Base-by-base conservation (phyloP, 1,139 yeast species). In the Eremothecium coryli region DNA sequence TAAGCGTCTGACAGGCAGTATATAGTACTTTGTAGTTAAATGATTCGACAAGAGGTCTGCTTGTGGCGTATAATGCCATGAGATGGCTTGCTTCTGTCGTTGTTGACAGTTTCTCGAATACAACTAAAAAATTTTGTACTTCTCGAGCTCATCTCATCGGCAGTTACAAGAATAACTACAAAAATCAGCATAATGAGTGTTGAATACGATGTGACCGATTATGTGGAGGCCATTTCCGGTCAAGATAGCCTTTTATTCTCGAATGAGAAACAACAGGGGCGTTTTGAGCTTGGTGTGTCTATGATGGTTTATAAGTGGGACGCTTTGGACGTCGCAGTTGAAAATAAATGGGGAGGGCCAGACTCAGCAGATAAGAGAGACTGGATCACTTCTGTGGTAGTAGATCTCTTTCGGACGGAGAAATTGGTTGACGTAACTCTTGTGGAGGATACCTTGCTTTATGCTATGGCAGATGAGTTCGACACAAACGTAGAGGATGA, bases 271-370 rank as follows among this genome's bases (percentile, higher is more conserved):
- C 80, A 76, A 44, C 93, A 82, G 58, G 86, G 81, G 16, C 76
- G 81, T 45, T 86, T 90, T 50, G 97, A 88, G 59, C 69, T 90
- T n/a, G 97, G 95, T 7, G 90, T 84, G 1, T 80, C 95, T 32
- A 81, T 88, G 93, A 78, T 82, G 24, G 61, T 90, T 11, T 74
- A 86, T 58, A 70, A 72, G 42, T 90, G 98, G 98, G 93, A 85
- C 42, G 90, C 82, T 29, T 66, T 90, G 38, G 70, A 73, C 34
- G 79, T 84, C 1, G 98, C 98, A 0, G 98, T 93, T n/a, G 93
- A 76, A n/a, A 84, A 82, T 54, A 66, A 70, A 25, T 90, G 98
- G 98, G 99, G 98, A 40, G 99, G 98, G 2, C 75, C 94, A 11
- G 82, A 82, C 30, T 80, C 94, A 9, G 73, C 70, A 1, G 97